These are phyloP conservation scores for Cetraspora pellucida DNA, from an alignment of 192 early-diverging fungal genomes.

Conservation along the genomic window DNA sequence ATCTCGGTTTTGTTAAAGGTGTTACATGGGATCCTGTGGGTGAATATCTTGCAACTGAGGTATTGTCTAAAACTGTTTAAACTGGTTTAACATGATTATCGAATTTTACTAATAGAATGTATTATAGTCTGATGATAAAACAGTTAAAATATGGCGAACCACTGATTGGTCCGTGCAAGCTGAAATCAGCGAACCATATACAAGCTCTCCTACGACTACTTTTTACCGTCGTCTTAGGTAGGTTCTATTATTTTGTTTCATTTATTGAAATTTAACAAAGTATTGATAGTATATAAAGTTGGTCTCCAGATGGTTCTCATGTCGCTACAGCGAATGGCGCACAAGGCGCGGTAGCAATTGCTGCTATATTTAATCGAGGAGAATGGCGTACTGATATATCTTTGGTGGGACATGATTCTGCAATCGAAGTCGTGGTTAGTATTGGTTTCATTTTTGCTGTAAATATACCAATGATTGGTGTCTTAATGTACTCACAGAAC, in stretches of 20 bases:
- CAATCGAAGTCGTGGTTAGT: conserved; percentile 83
- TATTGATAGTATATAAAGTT: conserved; percentile 53
- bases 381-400: conserved; percentile 78
- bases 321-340: conserved; percentile 90
- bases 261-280: not conserved
- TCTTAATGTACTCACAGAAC: not conserved
- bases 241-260: not conserved
- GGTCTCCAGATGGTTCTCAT: conserved; percentile 96
- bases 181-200: conserved; percentile 72
- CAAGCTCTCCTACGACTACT: conserved; percentile 79
- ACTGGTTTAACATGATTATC: not conserved
- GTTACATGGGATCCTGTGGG: conserved; percentile 96
- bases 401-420: conserved; percentile 85
- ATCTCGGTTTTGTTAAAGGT: conserved; percentile 93
- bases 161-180: conserved; percentile 85
- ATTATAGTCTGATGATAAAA: conserved; percentile 84
- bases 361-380: conserved; percentile 77
- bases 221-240: conserved; percentile 87
- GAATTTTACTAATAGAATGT: not conserved
- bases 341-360: conserved; percentile 74
- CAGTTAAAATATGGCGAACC: conserved; percentile 82
- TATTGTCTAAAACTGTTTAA: conserved; percentile 34
- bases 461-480: too few species aligned
- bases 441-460: not conserved
- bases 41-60: conserved; percentile 88